These are phyloP conservation scores for Rhododendron williamsianum DNA, from an alignment of 148 eudicot genomes.

Conservation along the genomic window DNA sequence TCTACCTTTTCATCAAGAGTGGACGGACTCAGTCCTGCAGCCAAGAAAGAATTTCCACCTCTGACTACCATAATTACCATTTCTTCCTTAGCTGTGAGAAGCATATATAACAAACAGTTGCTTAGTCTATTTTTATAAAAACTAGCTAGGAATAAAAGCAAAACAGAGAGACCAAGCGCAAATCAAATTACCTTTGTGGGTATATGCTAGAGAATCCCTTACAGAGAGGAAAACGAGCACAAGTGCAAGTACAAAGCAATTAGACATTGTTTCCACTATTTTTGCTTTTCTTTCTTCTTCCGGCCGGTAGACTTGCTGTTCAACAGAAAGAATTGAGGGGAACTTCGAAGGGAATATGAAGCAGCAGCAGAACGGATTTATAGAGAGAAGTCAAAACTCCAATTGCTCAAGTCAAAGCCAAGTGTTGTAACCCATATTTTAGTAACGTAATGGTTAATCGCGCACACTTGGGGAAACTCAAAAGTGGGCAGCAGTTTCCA, in stretches of 20 bases:
- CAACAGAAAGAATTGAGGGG: neutral
- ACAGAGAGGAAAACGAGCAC: conserved; percentile 34
- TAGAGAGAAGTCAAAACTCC: conserved; percentile 22
- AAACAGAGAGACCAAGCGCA: neutral
- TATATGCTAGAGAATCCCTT: conserved; percentile 18
- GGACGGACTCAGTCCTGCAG: neutral
- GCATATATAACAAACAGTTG: neutral
- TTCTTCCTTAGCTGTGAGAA: conserved; percentile 10
- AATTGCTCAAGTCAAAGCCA: conserved; percentile 50
- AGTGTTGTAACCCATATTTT: neutral
- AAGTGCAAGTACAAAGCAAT: conserved; percentile 24
- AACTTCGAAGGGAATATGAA: conserved; percentile 1
- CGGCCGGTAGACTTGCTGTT: neutral
- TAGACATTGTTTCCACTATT: conserved; percentile 30
- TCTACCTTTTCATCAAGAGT: conserved; percentile 8
- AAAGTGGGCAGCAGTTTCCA: conserved; percentile 2
- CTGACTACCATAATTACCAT: neutral
- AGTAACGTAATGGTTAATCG: conserved; percentile 4
- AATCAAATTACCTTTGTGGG: conserved; percentile 25
- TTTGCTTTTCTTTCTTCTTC: conserved; percentile 5
- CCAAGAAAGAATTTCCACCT: conserved; percentile 5
- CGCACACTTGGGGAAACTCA: conserved; percentile 13
- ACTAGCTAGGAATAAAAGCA: neutral
- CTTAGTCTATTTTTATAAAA: neutral
- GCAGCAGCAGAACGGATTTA: conserved; percentile 20